These are phyloP conservation scores for Parasarocladium wereldwijsianum DNA, from an alignment of 2,329 filamentous ascomycete genomes.

Conservation along the genomic window DNA sequence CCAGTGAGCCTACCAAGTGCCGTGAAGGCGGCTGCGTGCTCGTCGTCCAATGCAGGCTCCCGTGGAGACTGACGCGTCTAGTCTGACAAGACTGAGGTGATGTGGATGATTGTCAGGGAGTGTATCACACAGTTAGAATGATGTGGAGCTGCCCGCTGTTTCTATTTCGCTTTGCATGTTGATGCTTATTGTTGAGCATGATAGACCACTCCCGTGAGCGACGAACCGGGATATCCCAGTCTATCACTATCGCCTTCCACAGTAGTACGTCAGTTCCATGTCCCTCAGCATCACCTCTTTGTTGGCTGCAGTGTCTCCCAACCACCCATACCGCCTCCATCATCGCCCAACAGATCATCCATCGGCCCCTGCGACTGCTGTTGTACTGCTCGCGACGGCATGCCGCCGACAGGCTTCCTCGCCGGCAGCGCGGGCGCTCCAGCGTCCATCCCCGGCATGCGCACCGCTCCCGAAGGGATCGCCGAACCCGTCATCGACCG, in stretches of 20 bases:
- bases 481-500: constrained; percentile 1
- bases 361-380: constrained; percentile 14
- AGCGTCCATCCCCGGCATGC: constrained; percentile 3
- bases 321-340: constrained; percentile 29
- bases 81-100: too few relatives aligned
- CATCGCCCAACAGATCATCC: constrained; percentile 28
- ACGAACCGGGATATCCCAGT: too few relatives aligned
- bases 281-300: constrained; percentile 9
- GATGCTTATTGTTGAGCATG: too few relatives aligned
- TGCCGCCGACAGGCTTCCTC: constrained; percentile 8
- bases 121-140: too few relatives aligned
- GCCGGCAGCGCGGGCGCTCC: constrained; percentile 13
- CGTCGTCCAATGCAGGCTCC: too few relatives aligned
- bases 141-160: too few relatives aligned
- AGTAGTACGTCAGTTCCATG: not conserved
- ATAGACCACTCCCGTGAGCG: too few relatives aligned
- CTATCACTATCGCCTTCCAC: not conserved
- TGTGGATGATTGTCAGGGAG: too few relatives aligned
- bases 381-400: constrained; percentile 7
- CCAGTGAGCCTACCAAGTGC: too few relatives aligned
- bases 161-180: too few relatives aligned
- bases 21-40: too few relatives aligned
- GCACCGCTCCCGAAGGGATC: constrained; percentile 2
- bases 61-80: too few relatives aligned
- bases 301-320: constrained; percentile 42